These are phyloP conservation scores for Flaveria ramosissima DNA, from an alignment of 129 eudicot genomes.

Conservation along the genomic window DNA sequence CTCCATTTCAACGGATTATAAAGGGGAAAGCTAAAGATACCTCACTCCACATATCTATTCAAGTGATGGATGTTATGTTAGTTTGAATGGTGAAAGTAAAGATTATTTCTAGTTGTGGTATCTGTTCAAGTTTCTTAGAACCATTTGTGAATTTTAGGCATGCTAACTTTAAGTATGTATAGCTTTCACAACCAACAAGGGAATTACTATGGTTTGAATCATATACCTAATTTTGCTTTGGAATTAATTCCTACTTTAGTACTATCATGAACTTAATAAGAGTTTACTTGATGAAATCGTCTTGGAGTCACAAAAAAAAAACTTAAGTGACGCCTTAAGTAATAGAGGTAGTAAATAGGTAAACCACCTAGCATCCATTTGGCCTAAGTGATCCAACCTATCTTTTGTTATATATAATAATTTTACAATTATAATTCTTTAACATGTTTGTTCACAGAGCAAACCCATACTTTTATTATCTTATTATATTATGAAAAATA, in stretches of 20 bases:
- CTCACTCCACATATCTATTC: conserved; percentile 18
- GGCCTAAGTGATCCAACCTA: too few relatives aligned
- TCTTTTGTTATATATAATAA: too few relatives aligned
- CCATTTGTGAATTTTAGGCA: conserved; percentile 15
- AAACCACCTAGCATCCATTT: too few relatives aligned
- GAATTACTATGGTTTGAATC: conserved; percentile 26
- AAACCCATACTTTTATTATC: too few relatives aligned
- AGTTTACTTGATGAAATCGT: not conserved
- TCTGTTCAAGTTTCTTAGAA: conserved; percentile 23
- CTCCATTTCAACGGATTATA: not conserved
- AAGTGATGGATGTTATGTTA: conserved; percentile 18
- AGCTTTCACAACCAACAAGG: conserved; percentile 16
- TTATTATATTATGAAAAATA: too few relatives aligned
- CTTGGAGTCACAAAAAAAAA: not conserved
- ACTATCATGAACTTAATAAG: not conserved
- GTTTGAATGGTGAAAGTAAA: conserved; percentile 26
- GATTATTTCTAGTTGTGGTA: conserved; percentile 20
- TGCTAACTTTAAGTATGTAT: conserved; percentile 24
- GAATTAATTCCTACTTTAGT: conserved; percentile 33
- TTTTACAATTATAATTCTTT: too few relatives aligned
- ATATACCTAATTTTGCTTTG: conserved; percentile 27
- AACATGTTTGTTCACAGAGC: too few relatives aligned
- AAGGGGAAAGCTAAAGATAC: conserved; percentile 29
- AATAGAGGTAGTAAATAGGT: too few relatives aligned
- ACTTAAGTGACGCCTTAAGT: not conserved